Base-by-base conservation (phyloP, 306 rosid genomes). In the Herpetospermum pedunculosum region DNA sequence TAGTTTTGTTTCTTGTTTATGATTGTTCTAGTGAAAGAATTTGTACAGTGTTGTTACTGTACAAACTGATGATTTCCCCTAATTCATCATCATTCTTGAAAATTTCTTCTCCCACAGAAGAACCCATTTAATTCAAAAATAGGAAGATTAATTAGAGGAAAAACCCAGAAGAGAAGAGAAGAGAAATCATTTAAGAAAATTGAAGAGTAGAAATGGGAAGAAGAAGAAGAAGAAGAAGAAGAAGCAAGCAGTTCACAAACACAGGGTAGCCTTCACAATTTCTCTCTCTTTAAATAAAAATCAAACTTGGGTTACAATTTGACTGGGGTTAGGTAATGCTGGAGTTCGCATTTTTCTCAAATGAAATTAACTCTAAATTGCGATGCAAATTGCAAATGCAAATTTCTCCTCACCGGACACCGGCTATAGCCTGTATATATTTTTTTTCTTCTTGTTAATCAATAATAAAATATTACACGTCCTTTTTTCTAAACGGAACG, bases 271-370 rank as follows among this genome's bases (percentile, higher is more conserved):
- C 44, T 28, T 16, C 54, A 19, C 23, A 11, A 34, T 60, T 59
- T 21, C 72, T 75, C 72, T 41, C 57, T 60, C 78, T 75, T 58
- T 75, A 58, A 75, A 75, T 58, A 68, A 75, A 75, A 75, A 75
- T 26, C 57, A 64, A 75, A 60, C 72, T 41, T 41, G 43, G 70
- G 78, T 75, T 75, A 62, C 71, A 59, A 15, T 44, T 41, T 60
- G 71, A 75, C 78, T 58, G 72, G 44, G 78, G 78, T 75, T 75
- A 75, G 78, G 78, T 75, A 16, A 21, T 8, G 29, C 44, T 29
- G 41, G 25, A 75, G 71, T 60, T 58, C 16, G 38, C 38, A 6
- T 28, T 10, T 4, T 2, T 58, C 29, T 16, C 58, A 59, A 58
- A 75, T 58, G 72, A 75, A 75, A 75, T 75, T 19, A 43, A 58